Evolutionary conservation across 139 green algal genomes (phyloP).

Genomic region (Volvox reticuliferus): DNA sequence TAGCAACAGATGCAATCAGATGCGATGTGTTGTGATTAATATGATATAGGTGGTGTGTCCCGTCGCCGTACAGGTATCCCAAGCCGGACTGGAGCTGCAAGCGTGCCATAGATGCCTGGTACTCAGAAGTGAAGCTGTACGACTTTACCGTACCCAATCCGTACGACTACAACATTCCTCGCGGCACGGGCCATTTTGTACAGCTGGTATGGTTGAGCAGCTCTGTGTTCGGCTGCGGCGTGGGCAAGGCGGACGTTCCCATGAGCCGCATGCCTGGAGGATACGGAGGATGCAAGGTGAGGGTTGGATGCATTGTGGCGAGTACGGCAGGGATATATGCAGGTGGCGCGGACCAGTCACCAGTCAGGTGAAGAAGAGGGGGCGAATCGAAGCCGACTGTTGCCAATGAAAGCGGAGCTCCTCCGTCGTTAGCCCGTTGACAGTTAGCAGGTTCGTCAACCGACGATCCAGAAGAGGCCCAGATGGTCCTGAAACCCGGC

Average conservation of each 20-base stretch:
- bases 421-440: background rate
- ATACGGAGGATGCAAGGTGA: constrained; percentile 18
- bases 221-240: background rate
- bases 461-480: too few relatives aligned
- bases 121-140: constrained; percentile 23
- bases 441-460: background rate
- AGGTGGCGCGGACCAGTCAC: background rate
- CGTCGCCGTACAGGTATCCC: background rate
- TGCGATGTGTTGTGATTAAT: too few relatives aligned
- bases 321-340: too few relatives aligned
- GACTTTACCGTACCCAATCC: background rate
- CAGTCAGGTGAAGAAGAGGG: background rate
- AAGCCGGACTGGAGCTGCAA: constrained; percentile 29
- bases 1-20: too few relatives aligned
- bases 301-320: background rate
- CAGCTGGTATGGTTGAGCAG: constrained; percentile 11
- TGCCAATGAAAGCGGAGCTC: background rate
- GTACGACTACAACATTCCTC: background rate
- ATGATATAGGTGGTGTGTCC: too few relatives aligned
- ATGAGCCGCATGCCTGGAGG: constrained; percentile 3
- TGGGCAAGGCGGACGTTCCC: constrained; percentile 9
- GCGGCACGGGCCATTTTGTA: background rate
- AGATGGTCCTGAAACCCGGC: too few relatives aligned
- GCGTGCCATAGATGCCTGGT: constrained; percentile 21
- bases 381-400: background rate